Conservation (phyloP, 768 basidiomycete genomes). For the Boletus edulis region DNA sequence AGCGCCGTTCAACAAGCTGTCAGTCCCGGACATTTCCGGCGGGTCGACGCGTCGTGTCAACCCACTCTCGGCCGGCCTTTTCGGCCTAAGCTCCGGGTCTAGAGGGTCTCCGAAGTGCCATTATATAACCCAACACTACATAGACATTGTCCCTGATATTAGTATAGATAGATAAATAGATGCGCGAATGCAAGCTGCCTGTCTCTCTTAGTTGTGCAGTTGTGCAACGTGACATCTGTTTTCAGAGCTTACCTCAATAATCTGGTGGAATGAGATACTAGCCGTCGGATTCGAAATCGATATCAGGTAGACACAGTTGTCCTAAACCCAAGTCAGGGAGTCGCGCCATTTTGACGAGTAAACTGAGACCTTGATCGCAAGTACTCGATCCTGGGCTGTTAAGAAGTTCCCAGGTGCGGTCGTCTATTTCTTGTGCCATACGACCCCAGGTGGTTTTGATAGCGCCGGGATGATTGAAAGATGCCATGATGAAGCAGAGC, state of each 20-base stretch:
- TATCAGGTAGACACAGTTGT: slow-evolving; percentile 45
- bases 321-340: slow-evolving; percentile 70
- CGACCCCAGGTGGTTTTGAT: slow-evolving; percentile 70
- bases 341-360: slow-evolving; percentile 76
- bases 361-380: slow-evolving; percentile 46
- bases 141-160: slow-evolving; percentile 13
- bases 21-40: slow-evolving; percentile 24
- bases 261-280: slow-evolving; percentile 3
- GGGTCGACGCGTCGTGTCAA: slow-evolving; percentile 11
- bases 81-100: slow-evolving; percentile 13
- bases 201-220: neutral
- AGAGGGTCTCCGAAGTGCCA: slow-evolving; percentile 9
- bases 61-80: slow-evolving; percentile 18
- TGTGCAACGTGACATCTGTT: neutral
- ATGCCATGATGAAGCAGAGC: slow-evolving; percentile 73
- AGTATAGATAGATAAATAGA: slow-evolving; percentile 14
- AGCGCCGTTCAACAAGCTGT: slow-evolving; percentile 32
- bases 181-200: slow-evolving; percentile 9
- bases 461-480: slow-evolving; percentile 58
- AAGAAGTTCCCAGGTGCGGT: slow-evolving; percentile 60
- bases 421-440: slow-evolving; percentile 65
- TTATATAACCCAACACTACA: neutral
- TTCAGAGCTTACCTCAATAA: slow-evolving; percentile 5
- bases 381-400: slow-evolving; percentile 39
- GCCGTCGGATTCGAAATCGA: slow-evolving; percentile 24